Evolutionary conservation across 2,329 filamentous ascomycete genomes (phyloP).

Genomic region (Basipetospora chlamydospora): DNA sequence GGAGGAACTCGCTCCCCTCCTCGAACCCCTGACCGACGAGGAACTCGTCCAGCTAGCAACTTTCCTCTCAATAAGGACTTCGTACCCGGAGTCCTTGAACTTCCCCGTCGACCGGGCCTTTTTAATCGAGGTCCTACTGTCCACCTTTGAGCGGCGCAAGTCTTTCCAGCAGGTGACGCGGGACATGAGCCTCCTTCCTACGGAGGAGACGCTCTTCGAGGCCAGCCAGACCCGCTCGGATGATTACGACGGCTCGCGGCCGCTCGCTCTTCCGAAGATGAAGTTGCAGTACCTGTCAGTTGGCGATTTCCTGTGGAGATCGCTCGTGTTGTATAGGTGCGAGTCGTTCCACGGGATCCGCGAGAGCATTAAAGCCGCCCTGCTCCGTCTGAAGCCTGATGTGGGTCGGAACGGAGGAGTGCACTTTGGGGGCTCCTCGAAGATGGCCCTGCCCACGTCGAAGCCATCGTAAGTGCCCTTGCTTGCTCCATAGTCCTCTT

Average conservation of each 20-base stretch:
- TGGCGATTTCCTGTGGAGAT: constrained; percentile 93
- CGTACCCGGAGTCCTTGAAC: constrained; percentile 60
- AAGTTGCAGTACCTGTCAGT: constrained; percentile 93
- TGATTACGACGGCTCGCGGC: constrained; percentile 71
- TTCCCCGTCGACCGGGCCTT: constrained; percentile 50
- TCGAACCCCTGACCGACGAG: constrained; percentile 56
- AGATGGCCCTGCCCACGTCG: constrained; percentile 77
- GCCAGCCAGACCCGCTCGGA: constrained; percentile 66
- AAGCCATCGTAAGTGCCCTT: constrained; percentile 47
- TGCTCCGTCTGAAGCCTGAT: constrained; percentile 67
- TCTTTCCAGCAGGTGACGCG: constrained; percentile 71
- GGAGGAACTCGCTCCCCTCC: constrained; percentile 60
- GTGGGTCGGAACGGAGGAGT: constrained; percentile 48
- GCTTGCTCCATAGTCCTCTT: not conserved
- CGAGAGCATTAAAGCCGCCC: constrained; percentile 71
- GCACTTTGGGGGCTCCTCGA: constrained; percentile 70
- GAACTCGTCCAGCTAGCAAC: constrained; percentile 58
- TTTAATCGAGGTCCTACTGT: constrained; percentile 57
- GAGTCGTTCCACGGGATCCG: constrained; percentile 91
- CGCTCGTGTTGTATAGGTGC: constrained; percentile 73
- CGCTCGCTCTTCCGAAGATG: constrained; percentile 81
- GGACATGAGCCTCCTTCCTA: constrained; percentile 65
- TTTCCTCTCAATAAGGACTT: constrained; percentile 62
- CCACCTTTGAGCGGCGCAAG: constrained; percentile 59
- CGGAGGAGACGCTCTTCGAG: constrained; percentile 70